Conservation (phyloP, 208 protist genomes). For the Leishmania guyanensis region DNA sequence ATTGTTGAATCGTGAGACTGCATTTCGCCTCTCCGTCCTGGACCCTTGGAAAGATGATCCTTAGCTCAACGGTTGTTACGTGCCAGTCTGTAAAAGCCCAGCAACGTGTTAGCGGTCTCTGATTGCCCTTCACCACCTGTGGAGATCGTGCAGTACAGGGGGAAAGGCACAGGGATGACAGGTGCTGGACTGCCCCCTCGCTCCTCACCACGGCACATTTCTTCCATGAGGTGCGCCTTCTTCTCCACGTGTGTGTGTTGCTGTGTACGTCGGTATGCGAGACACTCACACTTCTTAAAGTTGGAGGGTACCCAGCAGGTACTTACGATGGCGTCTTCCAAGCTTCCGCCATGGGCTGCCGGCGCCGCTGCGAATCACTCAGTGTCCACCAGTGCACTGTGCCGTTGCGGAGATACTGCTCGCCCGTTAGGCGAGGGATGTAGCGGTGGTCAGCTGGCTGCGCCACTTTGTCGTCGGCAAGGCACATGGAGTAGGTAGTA, state of each 20-base stretch:
- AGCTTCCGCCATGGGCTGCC: slow-evolving; percentile 21
- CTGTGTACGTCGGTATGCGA: not conserved
- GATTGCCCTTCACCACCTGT: not conserved
- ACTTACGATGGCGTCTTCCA: not conserved
- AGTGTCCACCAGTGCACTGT: slow-evolving; percentile 33
- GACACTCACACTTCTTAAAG: not conserved
- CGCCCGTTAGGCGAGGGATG: not conserved
- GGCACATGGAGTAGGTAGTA: slow-evolving; percentile 4
- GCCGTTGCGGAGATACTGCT: slow-evolving; percentile 20
- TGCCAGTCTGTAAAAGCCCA: not conserved
- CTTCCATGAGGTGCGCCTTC: not conserved
- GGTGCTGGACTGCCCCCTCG: not conserved
- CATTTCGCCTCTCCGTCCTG: not conserved
- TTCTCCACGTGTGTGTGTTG: not conserved
- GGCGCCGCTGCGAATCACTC: slow-evolving; percentile 21
- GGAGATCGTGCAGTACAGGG: not conserved
- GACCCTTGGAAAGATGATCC: not conserved
- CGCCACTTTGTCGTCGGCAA: not conserved
- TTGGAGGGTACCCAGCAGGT: not conserved
- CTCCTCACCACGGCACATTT: not conserved
- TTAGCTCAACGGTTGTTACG: not conserved
- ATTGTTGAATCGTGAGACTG: not conserved
- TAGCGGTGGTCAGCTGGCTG: not conserved
- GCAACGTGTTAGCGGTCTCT: not conserved
- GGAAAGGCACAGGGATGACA: not conserved